These are phyloP conservation scores for Adansonia madagascariensis DNA, from an alignment of 441 rosid species.

Conservation along the genomic window DNA sequence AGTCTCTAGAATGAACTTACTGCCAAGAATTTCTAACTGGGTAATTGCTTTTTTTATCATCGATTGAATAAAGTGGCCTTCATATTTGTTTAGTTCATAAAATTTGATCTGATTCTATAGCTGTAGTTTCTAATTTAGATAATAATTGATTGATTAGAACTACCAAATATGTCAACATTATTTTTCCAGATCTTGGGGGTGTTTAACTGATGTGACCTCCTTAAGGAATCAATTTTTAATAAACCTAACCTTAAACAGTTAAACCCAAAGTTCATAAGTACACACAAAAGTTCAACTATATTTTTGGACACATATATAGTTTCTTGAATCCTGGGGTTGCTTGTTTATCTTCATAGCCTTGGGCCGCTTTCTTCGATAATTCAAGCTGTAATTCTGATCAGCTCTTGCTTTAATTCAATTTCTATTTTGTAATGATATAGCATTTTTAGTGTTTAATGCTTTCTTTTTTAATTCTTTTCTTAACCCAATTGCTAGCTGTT, in stretches of 20 bases:
- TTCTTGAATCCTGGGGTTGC: constrained; percentile 11
- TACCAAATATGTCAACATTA: background rate
- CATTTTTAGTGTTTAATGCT: background rate
- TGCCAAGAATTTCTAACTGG: background rate
- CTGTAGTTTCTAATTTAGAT: background rate
- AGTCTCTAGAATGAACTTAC: background rate
- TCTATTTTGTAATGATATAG: background rate
- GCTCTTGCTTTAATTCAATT: constrained; percentile 2
- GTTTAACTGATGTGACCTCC: background rate
- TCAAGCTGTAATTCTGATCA: background rate
- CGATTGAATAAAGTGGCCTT: background rate
- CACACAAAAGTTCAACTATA: background rate
- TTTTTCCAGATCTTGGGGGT: constrained; percentile 31
- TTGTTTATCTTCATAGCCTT: background rate
- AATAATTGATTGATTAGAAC: background rate
- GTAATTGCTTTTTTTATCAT: background rate
- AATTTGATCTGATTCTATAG: background rate
- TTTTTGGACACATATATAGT: background rate
- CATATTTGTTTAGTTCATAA: background rate
- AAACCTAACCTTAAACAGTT: background rate
- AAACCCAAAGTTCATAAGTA: background rate
- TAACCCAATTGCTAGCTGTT: background rate
- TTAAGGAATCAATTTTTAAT: background rate
- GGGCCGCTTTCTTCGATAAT: background rate
- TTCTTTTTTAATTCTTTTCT: background rate